Evolutionary conservation across 148 eudicot species (phyloP), one percentile per base, ranked within the genome.

Genomic region (Rhododendron ovatum): DNA sequence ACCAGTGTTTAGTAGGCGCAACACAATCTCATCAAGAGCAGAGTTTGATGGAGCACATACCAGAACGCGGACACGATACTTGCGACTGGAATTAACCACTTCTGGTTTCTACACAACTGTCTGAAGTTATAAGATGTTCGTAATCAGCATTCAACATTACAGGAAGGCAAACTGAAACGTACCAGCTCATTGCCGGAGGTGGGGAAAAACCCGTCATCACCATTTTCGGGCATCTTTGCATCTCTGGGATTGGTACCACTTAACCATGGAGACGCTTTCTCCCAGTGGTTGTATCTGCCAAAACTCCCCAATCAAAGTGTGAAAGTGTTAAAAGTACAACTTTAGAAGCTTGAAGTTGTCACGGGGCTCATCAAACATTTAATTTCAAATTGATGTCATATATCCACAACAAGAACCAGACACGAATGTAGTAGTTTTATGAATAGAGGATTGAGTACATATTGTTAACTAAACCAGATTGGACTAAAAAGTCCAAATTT

Each of bases 21-120:
- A 85, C 65, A 97, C 99, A 88, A 97, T 97, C 91, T 97, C 99
- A 85, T 97, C 99, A 82, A 97, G 96, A 14, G 99, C 99, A 84
- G 98, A 97, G 89, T 97, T 97, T 88, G 99, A 97, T 86, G 99
- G 99, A 65, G 99, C 99, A 90, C 99, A 97, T 74, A 97, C 98
- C 87, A 97, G 84, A 86, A 97, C 96, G 87, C 98, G 98, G 53
- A 95, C 96, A 78, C 99, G 98, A 87, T 95, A 94, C 86, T 95
- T 97, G 78, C 98, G 94, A 86, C 92, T 92, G 86, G 98, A 94
- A 84, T 91, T 89, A 39, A 97, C 95, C 86, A 93, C 95, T 91
- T 95, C 99, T 71, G 99, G 99, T 93, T 93, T 97, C 99, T 96
- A 92, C 79, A 89, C 45, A 82, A 51, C 48, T 82, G 30, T 79